Evolutionary conservation across 2,329 filamentous ascomycete species (phyloP).

Genomic region (Aspergillus ustus): DNA sequence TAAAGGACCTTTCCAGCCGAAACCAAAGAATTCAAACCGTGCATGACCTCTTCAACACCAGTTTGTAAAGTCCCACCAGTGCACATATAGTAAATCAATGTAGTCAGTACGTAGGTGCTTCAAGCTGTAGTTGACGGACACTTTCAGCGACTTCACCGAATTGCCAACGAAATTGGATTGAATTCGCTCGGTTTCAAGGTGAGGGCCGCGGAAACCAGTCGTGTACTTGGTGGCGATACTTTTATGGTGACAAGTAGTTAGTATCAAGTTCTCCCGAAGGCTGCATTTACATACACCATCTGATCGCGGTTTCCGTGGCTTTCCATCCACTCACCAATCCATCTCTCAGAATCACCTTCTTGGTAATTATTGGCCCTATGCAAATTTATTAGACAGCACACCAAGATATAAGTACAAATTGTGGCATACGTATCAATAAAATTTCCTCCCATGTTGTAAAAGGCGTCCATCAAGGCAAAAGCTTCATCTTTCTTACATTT

Average conservation of each 20-base stretch:
- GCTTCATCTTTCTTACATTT: conserved; percentile 54
- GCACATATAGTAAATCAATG: conserved; percentile 59
- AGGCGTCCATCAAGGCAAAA: conserved; percentile 57
- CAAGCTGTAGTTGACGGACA: conserved; percentile 50
- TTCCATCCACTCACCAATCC: conserved; percentile 74
- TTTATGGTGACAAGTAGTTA: not conserved
- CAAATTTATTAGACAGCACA: not conserved
- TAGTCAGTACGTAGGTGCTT: conserved; percentile 57
- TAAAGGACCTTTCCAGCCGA: conserved; percentile 48
- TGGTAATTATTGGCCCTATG: conserved; percentile 73
- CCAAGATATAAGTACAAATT: not conserved
- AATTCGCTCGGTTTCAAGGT: conserved; percentile 42
- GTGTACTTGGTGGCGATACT: conserved; percentile 69
- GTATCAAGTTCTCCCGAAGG: not conserved
- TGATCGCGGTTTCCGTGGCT: conserved; percentile 58
- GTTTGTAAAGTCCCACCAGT: conserved; percentile 57
- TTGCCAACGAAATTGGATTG: conserved; percentile 43
- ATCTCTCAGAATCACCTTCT: conserved; percentile 64
- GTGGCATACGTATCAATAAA: conserved; percentile 55
- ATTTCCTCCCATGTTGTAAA: conserved; percentile 56
- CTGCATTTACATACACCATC: conserved; percentile 6
- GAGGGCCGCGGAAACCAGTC: conserved; percentile 54
- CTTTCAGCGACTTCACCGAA: conserved; percentile 45
- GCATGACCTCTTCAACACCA: conserved; percentile 44
- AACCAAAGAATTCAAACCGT: conserved; percentile 44